Evolutionary conservation across 2,329 filamentous ascomycete species (phyloP), one percentile per base, ranked within the genome.

Genomic region (Diaporthe humulicola): DNA sequence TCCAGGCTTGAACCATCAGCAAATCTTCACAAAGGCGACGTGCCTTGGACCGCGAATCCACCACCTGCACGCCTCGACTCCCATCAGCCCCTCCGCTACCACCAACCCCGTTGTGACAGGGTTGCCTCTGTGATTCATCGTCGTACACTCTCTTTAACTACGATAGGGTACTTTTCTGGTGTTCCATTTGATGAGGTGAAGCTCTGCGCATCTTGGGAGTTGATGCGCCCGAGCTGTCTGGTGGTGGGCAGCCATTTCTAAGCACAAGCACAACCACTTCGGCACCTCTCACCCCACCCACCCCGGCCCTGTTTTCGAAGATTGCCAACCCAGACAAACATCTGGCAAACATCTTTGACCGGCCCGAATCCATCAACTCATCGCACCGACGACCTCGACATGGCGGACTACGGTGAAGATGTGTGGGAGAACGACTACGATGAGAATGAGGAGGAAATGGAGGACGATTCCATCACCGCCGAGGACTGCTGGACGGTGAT

Each of bases 401-500:
- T 90, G 88, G 88, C 88, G 38, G 88, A 89, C 75, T 90, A 91
- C 83, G 89, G 90, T 73, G 87, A 89, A 66, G 86, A 87, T 15
- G 70, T 74, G 12, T 89, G 86, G 83, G 82, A 84, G 76, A 81
- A 81, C 71, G 80, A 79, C 58, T 77, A 79, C 50, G 73, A 89
- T 80, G 94, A 95, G 82, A 93, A 93, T 76, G 91, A 92, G 78
- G 90, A 90, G 77, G 90, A 92, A 77, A 93, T 93, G 80, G 92
- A 91, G 48, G 90, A 92, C 76, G 86, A 89, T 75, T 88, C 88
- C 79, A 98, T 98, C 86, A 98, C 96, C 36, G 95, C 96, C 76
- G 97, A 98, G 87, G 97, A 99, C 86, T 98, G 95, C 88, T 99
- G 97, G 97, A 94, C 94, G 78, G 96, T 98, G 81, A 98, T 99